Base-by-base conservation (phyloP, 805 yeast genomes). In the Sporopachydermia quercuum region DNA sequence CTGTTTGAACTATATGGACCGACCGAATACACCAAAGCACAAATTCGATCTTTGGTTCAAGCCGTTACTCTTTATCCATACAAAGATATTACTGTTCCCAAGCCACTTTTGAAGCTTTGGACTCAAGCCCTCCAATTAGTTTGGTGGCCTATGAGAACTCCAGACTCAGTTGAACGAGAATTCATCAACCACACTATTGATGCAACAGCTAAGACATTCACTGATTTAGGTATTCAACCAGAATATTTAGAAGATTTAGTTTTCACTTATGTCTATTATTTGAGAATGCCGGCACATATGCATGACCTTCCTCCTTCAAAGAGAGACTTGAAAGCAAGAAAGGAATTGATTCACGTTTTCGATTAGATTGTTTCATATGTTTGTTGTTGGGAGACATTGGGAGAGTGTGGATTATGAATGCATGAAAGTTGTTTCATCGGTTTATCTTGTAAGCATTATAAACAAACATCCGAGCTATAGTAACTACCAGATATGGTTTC, bases 151-250 rank as follows among this genome's bases (percentile, higher is more conserved):
- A 54, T 60, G 45, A 43, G 73, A 43, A 78, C 76, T 51, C 72
- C 82, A 18, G 94, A 84, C 58, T 77, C 76, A 56, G 69, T 79
- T 41, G 80, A 76, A 58, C 75, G 94, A 62, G 75, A 76, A 58
- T 67, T 71, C 50, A 66, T 79, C 43, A 66, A 79, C 60, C 94
- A 84, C 59, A 47, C 47, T 15, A 65, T 76, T 44, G 81, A 76
- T 52, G 67, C 71, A 19, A 53, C 56, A 13, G 85, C 84, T 17
- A 63, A 66, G 51, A 71, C 79, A 13, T 83, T 78, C 57, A 62
- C 60, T 23, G 91, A 83, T 53, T 68, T 83, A 50, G 91, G 83
- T 36, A 74, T 84, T 53, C 63, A 66, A 37, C 71, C 77, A 13
- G 74, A 64, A 44, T 60, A 65, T 43, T 60, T 78, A 37, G 66